Conservation (phyloP, 2,329 filamentous ascomycete species). For the Xylaria sp. region DNA sequence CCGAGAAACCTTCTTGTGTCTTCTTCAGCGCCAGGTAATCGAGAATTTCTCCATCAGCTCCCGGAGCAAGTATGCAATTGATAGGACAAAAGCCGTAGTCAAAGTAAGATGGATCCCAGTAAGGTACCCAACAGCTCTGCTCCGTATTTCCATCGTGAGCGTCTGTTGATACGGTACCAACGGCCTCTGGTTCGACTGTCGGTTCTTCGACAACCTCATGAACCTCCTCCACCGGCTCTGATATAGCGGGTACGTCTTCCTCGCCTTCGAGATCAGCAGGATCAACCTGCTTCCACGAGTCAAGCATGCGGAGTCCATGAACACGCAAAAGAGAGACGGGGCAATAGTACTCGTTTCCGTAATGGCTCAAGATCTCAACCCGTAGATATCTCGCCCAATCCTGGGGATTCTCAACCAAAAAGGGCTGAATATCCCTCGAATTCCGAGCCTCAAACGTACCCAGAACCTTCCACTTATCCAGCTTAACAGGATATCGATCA, state of each 20-base stretch:
- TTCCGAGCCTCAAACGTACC: slow-evolving; percentile 90
- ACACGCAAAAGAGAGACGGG: slow-evolving; percentile 85
- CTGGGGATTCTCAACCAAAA: slow-evolving; percentile 85
- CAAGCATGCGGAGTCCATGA: slow-evolving; percentile 93
- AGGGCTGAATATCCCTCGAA: slow-evolving; percentile 88
- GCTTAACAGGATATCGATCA: slow-evolving; percentile 88
- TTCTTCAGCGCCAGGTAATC: slow-evolving; percentile 14
- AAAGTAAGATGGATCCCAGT: slow-evolving; percentile 30
- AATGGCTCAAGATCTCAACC: slow-evolving; percentile 88
- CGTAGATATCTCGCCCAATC: slow-evolving; percentile 94
- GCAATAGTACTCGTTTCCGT: slow-evolving; percentile 95
- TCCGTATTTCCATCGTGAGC: slow-evolving; percentile 17
- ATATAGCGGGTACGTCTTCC: slow-evolving; percentile 34
- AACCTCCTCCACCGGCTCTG: slow-evolving; percentile 33
- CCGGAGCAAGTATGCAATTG: slow-evolving; percentile 17
- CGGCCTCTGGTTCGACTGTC: slow-evolving; percentile 21
- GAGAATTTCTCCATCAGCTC: slow-evolving; percentile 9
- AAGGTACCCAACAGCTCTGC: slow-evolving; percentile 26
- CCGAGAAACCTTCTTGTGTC: slow-evolving; percentile 11
- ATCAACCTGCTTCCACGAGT: slow-evolving; percentile 84
- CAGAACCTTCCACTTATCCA: slow-evolving; percentile 84
- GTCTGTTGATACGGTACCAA: slow-evolving; percentile 22
- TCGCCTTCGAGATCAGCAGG: slow-evolving; percentile 57
- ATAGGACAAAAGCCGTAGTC: slow-evolving; percentile 18
- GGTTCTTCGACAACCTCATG: slow-evolving; percentile 20